A percentile compares a stretch with the other conserved stretches of the same genome.
These are phyloP conservation scores for Paraurostyla sp. DNA, from an alignment of 73 alveolate species.

Conservation along the genomic window DNA sequence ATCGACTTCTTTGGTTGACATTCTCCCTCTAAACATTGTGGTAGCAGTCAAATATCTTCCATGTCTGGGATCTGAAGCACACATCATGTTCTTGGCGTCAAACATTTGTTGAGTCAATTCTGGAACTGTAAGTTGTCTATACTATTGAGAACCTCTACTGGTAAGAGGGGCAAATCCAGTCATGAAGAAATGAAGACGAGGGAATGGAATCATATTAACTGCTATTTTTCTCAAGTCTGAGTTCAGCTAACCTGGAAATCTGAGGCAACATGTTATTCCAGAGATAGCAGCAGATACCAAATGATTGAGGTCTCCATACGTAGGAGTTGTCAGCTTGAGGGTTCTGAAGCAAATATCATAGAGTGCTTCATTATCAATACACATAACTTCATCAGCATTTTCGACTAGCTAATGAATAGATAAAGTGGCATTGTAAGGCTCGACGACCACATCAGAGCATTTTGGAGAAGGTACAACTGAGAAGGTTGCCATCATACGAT, in stretches of 20 bases:
- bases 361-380: constrained; percentile 98
- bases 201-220: constrained; percentile 99
- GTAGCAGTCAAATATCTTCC: constrained; percentile 98
- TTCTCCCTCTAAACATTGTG: constrained; percentile 99
- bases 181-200: constrained; percentile 99
- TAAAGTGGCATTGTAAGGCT: constrained; percentile 99
- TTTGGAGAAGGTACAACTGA: constrained; percentile 98
- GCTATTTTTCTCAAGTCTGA: constrained; percentile 98
- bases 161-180: constrained; percentile 99
- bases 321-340: constrained; percentile 97
- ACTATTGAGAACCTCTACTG: constrained; percentile 98
- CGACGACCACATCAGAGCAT: constrained; percentile 90
- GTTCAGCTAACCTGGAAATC: constrained; percentile 99
- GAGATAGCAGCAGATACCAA: constrained; percentile 97
- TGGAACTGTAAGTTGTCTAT: constrained; percentile 98
- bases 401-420: constrained; percentile 98
- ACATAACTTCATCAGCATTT: constrained; percentile 98
- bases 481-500: constrained; percentile 97
- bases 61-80: constrained; percentile 99
- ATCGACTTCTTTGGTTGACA: constrained; percentile 95
- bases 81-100: constrained; percentile 99
- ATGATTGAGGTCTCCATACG: constrained; percentile 98
- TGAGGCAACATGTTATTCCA: constrained; percentile 97
- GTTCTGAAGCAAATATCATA: constrained; percentile 99
- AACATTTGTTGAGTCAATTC: constrained; percentile 98